A percentile compares a stretch with the other conserved stretches of the same genome.
Evolutionary conservation across 805 yeast species (phyloP).

Genomic region (Lipomyces starkeyi): DNA sequence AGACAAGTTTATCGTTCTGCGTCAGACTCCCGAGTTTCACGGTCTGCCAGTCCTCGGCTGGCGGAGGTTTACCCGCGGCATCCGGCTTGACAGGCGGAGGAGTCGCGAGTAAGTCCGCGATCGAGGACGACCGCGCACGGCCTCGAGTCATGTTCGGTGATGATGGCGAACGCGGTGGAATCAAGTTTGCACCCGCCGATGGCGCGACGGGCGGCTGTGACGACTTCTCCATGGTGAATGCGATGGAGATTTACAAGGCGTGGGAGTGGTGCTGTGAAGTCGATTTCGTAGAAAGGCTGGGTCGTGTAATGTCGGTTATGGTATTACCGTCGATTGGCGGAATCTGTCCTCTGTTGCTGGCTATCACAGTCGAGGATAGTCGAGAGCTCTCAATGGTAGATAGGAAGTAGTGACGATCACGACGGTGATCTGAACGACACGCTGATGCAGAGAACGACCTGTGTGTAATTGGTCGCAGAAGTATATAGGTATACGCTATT

Average conservation of each 20-base stretch:
- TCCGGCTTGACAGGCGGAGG: conserved; percentile 43
- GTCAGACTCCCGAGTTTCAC: conserved; percentile 74
- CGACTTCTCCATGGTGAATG: background rate
- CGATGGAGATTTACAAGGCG: background rate
- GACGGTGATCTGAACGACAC: background rate
- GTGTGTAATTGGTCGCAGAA: background rate
- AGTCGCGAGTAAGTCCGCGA: conserved; percentile 44
- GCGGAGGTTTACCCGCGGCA: conserved; percentile 12
- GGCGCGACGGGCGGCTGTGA: conserved; percentile 17
- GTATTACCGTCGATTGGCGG: background rate
- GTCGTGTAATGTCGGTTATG: background rate
- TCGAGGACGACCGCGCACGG: conserved; percentile 39
- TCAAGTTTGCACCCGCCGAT: conserved; percentile 13
- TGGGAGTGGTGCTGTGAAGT: background rate
- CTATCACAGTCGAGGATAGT: background rate
- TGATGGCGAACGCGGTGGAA: conserved; percentile 15
- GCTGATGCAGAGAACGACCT: background rate
- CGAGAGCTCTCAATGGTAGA: background rate
- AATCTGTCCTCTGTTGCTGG: background rate
- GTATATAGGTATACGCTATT: background rate
- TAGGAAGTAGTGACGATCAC: background rate
- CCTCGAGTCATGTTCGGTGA: conserved; percentile 18
- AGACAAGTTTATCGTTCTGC: conserved; percentile 75
- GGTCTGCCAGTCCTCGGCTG: conserved; percentile 69
- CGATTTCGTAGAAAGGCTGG: background rate